Evolutionary conservation across 1,284 basidiomycete species (phyloP).

Genomic region (Blastosporella zonata): DNA sequence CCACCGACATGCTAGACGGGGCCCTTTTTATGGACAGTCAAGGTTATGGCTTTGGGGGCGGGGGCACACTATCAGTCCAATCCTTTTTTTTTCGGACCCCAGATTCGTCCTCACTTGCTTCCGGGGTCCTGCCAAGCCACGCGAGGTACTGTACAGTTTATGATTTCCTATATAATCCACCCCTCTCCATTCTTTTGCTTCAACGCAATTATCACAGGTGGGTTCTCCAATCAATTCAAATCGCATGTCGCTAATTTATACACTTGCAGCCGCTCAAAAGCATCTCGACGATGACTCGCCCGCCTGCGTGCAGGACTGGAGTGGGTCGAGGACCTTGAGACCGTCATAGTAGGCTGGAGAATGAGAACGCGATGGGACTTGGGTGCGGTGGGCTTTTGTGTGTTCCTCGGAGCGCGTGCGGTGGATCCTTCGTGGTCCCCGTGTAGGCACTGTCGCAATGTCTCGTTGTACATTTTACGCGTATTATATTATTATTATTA

Average conservation of each 20-base stretch:
- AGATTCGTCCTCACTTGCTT: conserved; percentile 20
- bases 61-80: conserved; percentile 13
- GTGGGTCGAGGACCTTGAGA: conserved; percentile 82
- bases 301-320: conserved; percentile 62
- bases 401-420: conserved; percentile 28
- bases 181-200: conserved; percentile 6
- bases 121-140: conserved; percentile 46
- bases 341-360: conserved; percentile 81
- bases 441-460: conserved; percentile 78
- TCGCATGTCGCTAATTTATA: background rate
- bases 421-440: conserved; percentile 59
- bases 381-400: conserved; percentile 73
- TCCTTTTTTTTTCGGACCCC: conserved; percentile 27
- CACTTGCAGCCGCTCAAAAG: conserved; percentile 64
- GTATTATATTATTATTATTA: conserved; percentile 2
- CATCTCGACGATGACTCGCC: conserved; percentile 82
- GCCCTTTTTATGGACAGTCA: conserved; percentile 50
- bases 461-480: conserved; percentile 70
- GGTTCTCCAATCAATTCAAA: conserved; percentile 21
- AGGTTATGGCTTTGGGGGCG: conserved; percentile 26
- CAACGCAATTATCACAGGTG: conserved; percentile 68
- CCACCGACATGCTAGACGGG: conserved; percentile 83
- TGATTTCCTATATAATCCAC: conserved; percentile 25
- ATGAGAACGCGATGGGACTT: conserved; percentile 67
- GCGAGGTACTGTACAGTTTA: conserved; percentile 51